Evolutionary conservation across 2,329 filamentous ascomycete genomes (phyloP), one percentile per base, ranked within the genome.

Genomic region (Trematosphaeria pertusa): DNA sequence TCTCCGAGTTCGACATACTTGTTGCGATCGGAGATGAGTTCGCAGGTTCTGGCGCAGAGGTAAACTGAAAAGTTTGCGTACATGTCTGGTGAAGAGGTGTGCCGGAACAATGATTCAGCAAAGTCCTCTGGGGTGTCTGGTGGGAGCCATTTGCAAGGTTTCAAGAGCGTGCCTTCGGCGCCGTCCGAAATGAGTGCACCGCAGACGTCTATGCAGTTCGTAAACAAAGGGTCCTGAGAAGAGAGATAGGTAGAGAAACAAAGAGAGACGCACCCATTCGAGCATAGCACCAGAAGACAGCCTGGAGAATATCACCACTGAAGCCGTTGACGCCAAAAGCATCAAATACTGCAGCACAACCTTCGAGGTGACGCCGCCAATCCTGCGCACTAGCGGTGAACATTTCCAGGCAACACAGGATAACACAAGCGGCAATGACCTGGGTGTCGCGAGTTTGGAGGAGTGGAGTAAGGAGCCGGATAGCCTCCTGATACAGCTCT

Each of bases 361-460:
- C 79, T 48, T 81, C 79, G 0, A 82, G 70, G 50, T 81, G 79
- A 1, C 75, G 75, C 18, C 74, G 72, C 78, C 79, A 81, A 28
- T 76, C 74, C 46, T 80, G 59, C 9, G 62, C 61, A 37, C 62
- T 65, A 4, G 64, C 61, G 4, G 62, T 61, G 41, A 65, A 66
- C 79, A 82, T 82, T 47, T 83, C 81, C 2, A 83, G 57, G 7
- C 80, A 80, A 44, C 80, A 82, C 0, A 82, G 70, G 3, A 83
- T 71, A 2, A 82, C 79, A 41, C 77, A 81, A 0, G 79, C 76
- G 0, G 79, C 78, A 11, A 83, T 76, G 6, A 81, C 77, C 6
- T 77, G 73, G 0, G 77, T 77, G 38, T 74, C 75, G 1, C 75
- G 75, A 3, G 75, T 73, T 9, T 78, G 73, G 0, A 83, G 66